Percentiles rank a stretch among this genome's conserved stretches.
Conservation (phyloP, 345 rosid species). For the Turnera subulata region DNA sequence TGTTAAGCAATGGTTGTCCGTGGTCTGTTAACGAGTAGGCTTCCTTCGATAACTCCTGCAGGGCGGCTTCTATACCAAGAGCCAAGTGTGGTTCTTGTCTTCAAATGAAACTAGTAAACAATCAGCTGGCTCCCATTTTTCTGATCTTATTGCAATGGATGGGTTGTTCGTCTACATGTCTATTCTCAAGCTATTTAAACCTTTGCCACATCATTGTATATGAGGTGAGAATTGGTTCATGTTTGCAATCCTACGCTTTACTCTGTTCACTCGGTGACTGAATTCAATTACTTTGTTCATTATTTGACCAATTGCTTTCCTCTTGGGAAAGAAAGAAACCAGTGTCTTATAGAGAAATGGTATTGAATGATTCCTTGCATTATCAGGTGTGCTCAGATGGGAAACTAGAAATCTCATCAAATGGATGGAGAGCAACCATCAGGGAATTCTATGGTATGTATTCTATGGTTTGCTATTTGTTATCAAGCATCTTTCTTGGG, state of each 20-base stretch:
- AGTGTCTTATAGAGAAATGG: no score
- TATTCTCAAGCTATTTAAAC: conserved; percentile 18
- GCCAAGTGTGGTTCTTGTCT: conserved; percentile 23
- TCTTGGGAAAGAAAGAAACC: background rate
- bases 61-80: conserved; percentile 29
- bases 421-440: conserved; percentile 23
- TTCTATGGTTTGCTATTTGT: background rate
- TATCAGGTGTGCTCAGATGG: conserved; percentile 26
- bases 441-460: conserved; percentile 28
- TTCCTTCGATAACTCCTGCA: conserved; percentile 8
- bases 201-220: conserved; percentile 21
- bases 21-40: no score
- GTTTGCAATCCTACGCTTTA: background rate
- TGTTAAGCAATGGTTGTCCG: no score
- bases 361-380: background rate
- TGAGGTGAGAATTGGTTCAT: conserved; percentile 16
- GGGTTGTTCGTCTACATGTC: conserved; percentile 23
- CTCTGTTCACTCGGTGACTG: no score
- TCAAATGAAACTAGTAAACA: conserved; percentile 28
- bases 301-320: background rate
- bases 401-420: conserved; percentile 13
- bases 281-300: background rate
- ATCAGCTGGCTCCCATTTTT: conserved; percentile 21
- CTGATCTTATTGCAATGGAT: conserved; percentile 26
- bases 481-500: background rate